A percentile compares a stretch with the other conserved stretches of the same genome.
Conservation (phyloP, 1,139 yeast genomes). For the Geotrichum reessii region DNA sequence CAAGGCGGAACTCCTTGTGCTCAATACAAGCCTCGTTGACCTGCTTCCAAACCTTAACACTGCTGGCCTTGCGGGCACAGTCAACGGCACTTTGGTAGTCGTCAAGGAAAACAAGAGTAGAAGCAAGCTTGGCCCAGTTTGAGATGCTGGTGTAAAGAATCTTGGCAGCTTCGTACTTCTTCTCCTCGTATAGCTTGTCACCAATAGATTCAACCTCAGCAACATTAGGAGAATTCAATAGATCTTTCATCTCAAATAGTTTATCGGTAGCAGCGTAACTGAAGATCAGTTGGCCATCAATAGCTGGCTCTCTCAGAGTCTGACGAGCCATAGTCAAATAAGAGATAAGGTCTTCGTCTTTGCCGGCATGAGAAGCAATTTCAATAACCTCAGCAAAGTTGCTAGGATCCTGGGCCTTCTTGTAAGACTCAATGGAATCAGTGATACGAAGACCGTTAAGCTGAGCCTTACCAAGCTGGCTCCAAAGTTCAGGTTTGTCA, state of each 20-base stretch:
- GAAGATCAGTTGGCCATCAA: conserved; percentile 87
- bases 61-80: conserved; percentile 97
- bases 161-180: conserved; percentile 90
- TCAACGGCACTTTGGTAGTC: conserved; percentile 97
- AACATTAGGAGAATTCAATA: conserved; percentile 81
- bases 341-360: conserved; percentile 85
- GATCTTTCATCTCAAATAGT: conserved; percentile 74
- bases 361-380: conserved; percentile 92
- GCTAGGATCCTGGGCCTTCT: conserved; percentile 85
- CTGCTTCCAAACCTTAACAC: conserved; percentile 92
- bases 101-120: conserved; percentile 83
- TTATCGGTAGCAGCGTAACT: conserved; percentile 78
- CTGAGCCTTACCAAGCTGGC: conserved; percentile 93
- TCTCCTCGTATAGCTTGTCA: conserved; percentile 76
- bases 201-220: conserved; percentile 92
- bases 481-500: conserved; percentile 85
- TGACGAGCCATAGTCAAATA: conserved; percentile 93
- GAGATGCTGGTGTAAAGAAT: conserved; percentile 79
- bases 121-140: conserved; percentile 91
- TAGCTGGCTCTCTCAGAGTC: conserved; percentile 80
- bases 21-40: conserved; percentile 96
- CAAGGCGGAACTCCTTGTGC: conserved; percentile 89
- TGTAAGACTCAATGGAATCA: conserved; percentile 79
- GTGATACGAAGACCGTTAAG: conserved; percentile 87
- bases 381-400: conserved; percentile 91